phyloP scores from a whole-genome alignment of 345 rosid species.

The Brassica cretica region DNA sequence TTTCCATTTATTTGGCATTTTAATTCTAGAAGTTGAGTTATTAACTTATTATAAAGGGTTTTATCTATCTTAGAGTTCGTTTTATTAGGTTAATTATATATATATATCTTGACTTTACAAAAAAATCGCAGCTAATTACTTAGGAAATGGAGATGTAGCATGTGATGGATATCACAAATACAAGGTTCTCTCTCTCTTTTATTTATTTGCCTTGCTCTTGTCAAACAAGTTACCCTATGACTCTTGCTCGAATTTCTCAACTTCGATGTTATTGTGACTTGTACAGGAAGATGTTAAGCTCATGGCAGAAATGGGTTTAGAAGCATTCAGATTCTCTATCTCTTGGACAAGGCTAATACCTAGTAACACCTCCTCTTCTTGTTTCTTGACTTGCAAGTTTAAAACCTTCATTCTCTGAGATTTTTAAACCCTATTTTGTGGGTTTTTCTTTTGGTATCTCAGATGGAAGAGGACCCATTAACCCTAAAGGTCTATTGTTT shows the following conservation, averaged over 20 bases:
- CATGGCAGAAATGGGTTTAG: constrained; percentile 66
- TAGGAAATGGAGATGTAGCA: constrained; percentile 54
- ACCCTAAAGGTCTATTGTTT: constrained; percentile 56
- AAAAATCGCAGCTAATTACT: constrained; percentile 11
- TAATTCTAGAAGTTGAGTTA: not conserved
- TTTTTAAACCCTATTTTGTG: not conserved
- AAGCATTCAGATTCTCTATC: constrained; percentile 76
- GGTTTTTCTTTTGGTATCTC: constrained; percentile 5
- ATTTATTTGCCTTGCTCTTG: not conserved
- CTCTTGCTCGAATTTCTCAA: not conserved
- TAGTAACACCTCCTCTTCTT: not conserved
- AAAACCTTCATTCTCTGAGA: not conserved
- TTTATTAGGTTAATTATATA: not conserved
- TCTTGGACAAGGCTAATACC: constrained; percentile 75
- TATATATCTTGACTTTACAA: not conserved
- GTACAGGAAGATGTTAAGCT: constrained; percentile 75
- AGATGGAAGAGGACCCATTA: constrained; percentile 72
- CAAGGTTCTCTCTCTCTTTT: constrained; percentile 45
- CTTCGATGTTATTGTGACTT: not conserved
- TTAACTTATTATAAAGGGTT: not conserved
- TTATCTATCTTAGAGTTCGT: not conserved
- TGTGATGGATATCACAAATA: constrained; percentile 64
- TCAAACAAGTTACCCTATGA: not conserved
- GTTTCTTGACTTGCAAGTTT: not conserved
- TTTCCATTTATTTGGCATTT: not conserved